Percentiles rank a stretch among this genome's conserved stretches.
Evolutionary conservation across 768 basidiomycete genomes (phyloP).

Genomic region (Pleurotus pulmonarius): DNA sequence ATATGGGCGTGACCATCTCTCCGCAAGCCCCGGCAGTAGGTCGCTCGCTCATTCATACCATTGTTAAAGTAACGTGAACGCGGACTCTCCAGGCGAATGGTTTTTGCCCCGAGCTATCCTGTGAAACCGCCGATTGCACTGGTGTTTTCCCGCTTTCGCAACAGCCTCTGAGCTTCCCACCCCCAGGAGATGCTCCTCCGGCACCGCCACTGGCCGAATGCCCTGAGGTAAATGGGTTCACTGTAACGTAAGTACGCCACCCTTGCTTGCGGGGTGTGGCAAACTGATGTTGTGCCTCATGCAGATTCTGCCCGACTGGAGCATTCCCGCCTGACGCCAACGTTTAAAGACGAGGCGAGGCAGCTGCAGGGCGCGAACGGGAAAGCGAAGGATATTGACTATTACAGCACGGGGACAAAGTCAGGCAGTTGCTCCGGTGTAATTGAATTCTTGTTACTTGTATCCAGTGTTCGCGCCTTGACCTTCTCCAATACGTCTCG

Average conservation of each 20-base stretch:
- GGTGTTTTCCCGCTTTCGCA: background rate
- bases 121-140: conserved; percentile 7
- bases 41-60: background rate
- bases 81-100: conserved; percentile 8
- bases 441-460: conserved; percentile 9
- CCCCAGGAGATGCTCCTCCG: background rate
- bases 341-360: too few relatives aligned
- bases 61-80: too few relatives aligned
- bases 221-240: background rate
- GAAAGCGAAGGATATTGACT: too few relatives aligned
- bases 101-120: conserved; percentile 14
- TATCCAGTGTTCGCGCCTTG: conserved; percentile 17
- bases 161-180: background rate
- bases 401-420: too few relatives aligned
- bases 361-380: too few relatives aligned
- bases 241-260: conserved; percentile 14
- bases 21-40: conserved; percentile 19
- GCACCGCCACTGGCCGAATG: background rate
- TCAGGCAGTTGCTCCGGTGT: background rate
- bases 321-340: conserved; percentile 13
- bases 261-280: background rate
- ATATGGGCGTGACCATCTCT: conserved; percentile 26
- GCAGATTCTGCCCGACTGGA: conserved; percentile 15
- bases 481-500: conserved; percentile 23
- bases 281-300: conserved; percentile 10